Base-by-base conservation (phyloP, 345 rosid species). In the Odontarrhena argentea region DNA sequence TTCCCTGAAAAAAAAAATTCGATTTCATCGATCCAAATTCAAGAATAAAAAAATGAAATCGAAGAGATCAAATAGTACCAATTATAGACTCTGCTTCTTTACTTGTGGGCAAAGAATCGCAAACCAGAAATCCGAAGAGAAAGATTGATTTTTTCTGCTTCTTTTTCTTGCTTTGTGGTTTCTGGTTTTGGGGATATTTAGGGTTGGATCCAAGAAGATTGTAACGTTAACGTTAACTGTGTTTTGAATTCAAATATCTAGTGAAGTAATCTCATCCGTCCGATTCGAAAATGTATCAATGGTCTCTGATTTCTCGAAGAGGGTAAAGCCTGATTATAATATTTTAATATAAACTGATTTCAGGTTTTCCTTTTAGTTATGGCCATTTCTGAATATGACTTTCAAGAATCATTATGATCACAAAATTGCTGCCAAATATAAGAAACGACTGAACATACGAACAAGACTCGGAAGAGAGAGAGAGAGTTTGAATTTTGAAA, bases 161-260 rank as follows among this genome's bases (percentile, higher is more conserved):
- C 44, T 45, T 11, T 3, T 51, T 26, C 50, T 67, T 55, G 44
- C 22, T 56, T 34, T 59, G 60, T 34, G 52, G 5, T 40, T 32
- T 34, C 50, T 4, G 48, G 53, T 10, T 65, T 25, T 18, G 22
- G 22, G 66, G 71, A 24, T 65, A 56, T 65, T 73, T 65, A 73
- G 67, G 14, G 1, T 57, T 55, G 36, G 54, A 65, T 62, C 69
- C 47, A 15, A 69, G 22, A 43, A 63, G 2, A 46, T 43, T 73
- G 77, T 66, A 73, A 73, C 77, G 72, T 66, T 73, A 57, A 63
- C 63, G 47, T 53, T 54, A 25, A 63, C 53, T 43, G 41, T 52
- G 47, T 73, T 59, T 65, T 65, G 77, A 73, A 73, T 73, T 66
- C 77, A 73, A 65, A 73, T 51, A 12, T 14, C 10, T 9, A 0